phyloP scores from a whole-genome alignment of 805 yeast species.

The Nakazawaea molendinolei region DNA sequence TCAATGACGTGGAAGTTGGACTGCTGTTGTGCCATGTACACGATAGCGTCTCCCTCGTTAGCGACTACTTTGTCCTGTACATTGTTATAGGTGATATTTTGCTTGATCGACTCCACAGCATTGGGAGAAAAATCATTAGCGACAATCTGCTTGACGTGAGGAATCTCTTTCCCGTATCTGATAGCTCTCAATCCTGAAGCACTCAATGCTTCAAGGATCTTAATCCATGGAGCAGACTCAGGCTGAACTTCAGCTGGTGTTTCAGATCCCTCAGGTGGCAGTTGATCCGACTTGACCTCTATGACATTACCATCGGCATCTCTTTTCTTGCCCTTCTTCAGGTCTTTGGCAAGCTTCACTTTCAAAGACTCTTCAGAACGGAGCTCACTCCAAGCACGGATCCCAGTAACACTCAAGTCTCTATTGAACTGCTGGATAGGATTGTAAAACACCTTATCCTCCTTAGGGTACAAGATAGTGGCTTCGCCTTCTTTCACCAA shows the following conservation, averaged over 20 bases:
- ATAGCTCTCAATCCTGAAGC: conserved; percentile 96
- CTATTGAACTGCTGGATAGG: conserved; percentile 96
- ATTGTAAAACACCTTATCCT: conserved; percentile 84
- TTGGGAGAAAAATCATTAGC: conserved; percentile 87
- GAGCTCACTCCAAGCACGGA: conserved; percentile 77
- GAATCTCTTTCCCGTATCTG: conserved; percentile 88
- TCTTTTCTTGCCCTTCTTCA: conserved; percentile 9
- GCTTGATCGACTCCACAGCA: conserved; percentile 75
- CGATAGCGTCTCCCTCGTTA: conserved; percentile 87
- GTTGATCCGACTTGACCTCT: conserved; percentile 7
- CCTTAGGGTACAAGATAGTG: conserved; percentile 71
- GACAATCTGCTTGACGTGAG: conserved; percentile 60
- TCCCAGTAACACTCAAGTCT: conserved; percentile 79
- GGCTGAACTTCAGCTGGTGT: conserved; percentile 21
- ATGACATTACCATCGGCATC: conserved; percentile 7
- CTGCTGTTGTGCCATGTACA: conserved; percentile 54
- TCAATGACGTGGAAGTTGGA: conserved; percentile 74
- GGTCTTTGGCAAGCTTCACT: conserved; percentile 12
- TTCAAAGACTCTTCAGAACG: conserved; percentile 30
- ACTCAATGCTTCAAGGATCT: conserved; percentile 81
- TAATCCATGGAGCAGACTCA: too few species aligned
- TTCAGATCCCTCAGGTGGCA: conserved; percentile 5
- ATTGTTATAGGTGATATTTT: conserved; percentile 64
- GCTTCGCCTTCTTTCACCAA: conserved; percentile 74
- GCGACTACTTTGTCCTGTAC: conserved; percentile 52